Conservation (phyloP, 192 early-diverging fungal genomes). For the Paraglomus brasilianum region DNA sequence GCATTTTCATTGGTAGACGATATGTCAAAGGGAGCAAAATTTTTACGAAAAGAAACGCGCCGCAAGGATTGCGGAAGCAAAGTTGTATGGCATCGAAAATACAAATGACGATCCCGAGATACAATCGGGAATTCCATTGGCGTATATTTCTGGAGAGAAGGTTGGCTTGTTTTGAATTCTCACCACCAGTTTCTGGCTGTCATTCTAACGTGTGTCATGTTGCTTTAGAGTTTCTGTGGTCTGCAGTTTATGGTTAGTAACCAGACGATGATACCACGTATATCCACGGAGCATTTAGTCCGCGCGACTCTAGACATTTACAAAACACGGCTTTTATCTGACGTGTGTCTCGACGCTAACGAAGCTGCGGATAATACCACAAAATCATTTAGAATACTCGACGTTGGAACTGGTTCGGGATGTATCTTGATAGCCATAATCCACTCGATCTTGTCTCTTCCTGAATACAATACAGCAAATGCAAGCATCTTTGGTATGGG, state of each 20-base stretch:
- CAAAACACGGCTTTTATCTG: neutral
- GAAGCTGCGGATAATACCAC: neutral
- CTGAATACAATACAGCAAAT: neutral
- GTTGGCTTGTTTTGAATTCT: neutral
- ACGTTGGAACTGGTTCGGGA: conserved; percentile 18
- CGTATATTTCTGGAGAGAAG: conserved; percentile 27
- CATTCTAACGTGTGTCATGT: neutral
- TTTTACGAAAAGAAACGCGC: conserved; percentile 11
- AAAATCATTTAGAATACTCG: conserved; percentile 10
- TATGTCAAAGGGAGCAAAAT: conserved; percentile 4
- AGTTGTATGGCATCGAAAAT: neutral
- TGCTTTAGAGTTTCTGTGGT: conserved; percentile 13
- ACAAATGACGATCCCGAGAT: neutral
- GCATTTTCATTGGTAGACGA: neutral
- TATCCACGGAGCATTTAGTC: conserved; percentile 16
- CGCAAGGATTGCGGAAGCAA: neutral
- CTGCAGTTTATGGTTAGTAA: neutral
- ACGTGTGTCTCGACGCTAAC: too few relatives aligned
- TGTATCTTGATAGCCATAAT: conserved; percentile 17
- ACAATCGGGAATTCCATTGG: neutral
- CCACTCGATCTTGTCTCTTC: conserved; percentile 7
- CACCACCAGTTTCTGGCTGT: neutral
- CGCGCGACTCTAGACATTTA: neutral
- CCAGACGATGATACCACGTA: conserved; percentile 8
- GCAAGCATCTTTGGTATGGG: neutral